A percentile compares a stretch with the other conserved stretches of the same genome.
Conservation (phyloP, 106 monocot species). For the Chionographis japonica region DNA sequence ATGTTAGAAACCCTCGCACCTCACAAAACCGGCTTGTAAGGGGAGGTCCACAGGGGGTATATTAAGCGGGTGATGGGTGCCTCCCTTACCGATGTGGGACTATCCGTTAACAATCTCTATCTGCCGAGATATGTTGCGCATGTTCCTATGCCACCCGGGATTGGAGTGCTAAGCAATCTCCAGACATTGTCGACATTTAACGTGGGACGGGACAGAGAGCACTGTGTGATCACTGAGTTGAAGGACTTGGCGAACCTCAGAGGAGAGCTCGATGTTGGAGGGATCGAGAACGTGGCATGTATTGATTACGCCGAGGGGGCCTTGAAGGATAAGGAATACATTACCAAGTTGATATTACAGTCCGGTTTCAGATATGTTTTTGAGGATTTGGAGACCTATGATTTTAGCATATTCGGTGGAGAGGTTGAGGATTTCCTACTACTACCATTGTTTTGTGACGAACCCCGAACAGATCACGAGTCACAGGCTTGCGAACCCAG, state of each 20-base stretch:
- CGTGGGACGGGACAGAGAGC: neutral
- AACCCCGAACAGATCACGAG: too few species aligned
- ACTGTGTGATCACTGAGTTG: constrained; percentile 4
- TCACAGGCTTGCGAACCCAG: too few species aligned
- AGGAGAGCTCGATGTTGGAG: neutral
- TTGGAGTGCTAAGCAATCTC: constrained; percentile 2
- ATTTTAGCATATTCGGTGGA: too few species aligned
- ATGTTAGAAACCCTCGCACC: too few species aligned
- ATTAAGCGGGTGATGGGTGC: too few species aligned
- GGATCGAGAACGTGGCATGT: neutral
- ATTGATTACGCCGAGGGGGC: neutral
- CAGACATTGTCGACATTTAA: constrained; percentile 5
- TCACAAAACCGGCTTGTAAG: too few species aligned
- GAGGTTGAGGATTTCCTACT: too few species aligned
- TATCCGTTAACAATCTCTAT: too few species aligned
- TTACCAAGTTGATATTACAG: neutral
- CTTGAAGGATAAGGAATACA: neutral
- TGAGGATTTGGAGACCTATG: neutral
- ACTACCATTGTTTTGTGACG: too few species aligned
- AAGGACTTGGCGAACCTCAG: constrained; percentile 3
- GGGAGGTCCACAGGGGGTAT: too few species aligned
- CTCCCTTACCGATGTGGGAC: too few species aligned
- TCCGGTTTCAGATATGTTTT: neutral
- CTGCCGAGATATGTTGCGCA: neutral
- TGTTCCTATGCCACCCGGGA: neutral